Conservation (phyloP, 306 rosid species). For the Phaseolus lunatus region DNA sequence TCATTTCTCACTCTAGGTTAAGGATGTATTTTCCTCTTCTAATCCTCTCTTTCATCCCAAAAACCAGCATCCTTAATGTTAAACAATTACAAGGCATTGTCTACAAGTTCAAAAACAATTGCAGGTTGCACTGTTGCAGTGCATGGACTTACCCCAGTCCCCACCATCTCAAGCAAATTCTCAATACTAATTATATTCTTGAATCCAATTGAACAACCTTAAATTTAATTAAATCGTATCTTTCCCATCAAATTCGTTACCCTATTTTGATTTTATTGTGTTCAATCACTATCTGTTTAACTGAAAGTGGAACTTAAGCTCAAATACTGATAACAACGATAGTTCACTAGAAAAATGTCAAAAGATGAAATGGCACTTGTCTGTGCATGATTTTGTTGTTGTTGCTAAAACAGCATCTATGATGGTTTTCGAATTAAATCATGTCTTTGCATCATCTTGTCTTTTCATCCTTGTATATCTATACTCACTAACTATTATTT, state of each 20-base stretch:
- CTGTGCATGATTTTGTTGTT: background rate
- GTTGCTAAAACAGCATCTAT: background rate
- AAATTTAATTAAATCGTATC: background rate
- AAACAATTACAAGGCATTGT: background rate
- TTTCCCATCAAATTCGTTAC: background rate
- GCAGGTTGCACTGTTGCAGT: background rate
- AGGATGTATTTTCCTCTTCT: background rate
- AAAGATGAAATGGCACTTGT: background rate
- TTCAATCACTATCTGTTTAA: background rate
- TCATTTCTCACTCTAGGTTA: background rate
- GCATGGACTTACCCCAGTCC: background rate
- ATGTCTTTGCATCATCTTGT: conserved; percentile 1
- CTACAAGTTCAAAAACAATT: background rate
- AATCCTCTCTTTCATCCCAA: background rate
- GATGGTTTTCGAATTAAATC: conserved; percentile 13
- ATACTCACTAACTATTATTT: background rate
- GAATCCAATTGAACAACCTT: background rate
- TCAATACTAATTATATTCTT: background rate
- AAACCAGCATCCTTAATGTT: background rate
- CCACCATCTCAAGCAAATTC: background rate
- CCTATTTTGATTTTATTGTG: background rate
- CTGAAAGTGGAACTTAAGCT: background rate
- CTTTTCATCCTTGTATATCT: background rate
- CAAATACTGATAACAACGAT: background rate
- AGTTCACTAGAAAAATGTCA: background rate